Conservation (phyloP, 208 protist genomes). For the Tritrichomonas foetus region DNA sequence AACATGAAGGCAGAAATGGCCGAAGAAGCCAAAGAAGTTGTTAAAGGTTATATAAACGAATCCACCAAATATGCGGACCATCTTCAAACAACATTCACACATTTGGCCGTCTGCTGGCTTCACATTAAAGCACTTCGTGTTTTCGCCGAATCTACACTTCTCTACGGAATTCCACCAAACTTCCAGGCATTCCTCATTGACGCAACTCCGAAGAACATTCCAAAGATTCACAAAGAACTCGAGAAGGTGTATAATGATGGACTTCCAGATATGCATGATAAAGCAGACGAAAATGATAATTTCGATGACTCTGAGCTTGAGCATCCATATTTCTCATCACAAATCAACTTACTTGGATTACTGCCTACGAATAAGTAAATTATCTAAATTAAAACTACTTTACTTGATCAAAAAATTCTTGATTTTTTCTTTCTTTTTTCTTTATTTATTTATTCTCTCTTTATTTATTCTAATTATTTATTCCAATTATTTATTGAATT, state of each 20-base stretch:
- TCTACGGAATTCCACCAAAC: not conserved
- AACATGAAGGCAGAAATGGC: not conserved
- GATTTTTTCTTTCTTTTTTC: too few species aligned
- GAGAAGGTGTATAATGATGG: not conserved
- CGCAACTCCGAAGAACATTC: not conserved
- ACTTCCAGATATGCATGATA: not conserved
- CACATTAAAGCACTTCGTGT: not conserved
- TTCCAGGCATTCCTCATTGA: not conserved
- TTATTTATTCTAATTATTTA: too few species aligned
- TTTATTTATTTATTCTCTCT: too few species aligned
- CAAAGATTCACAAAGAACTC: not conserved
- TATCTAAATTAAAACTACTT: too few species aligned
- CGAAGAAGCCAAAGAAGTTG: not conserved
- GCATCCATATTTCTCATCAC: conserved; percentile 19
- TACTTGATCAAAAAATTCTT: too few species aligned
- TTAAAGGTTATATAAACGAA: not conserved
- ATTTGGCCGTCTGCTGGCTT: not conserved
- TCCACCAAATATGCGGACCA: not conserved
- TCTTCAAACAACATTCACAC: not conserved
- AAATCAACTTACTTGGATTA: not conserved
- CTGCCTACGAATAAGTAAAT: too few species aligned
- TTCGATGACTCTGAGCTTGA: not conserved
- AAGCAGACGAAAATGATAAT: not conserved
- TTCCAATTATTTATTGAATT: too few species aligned
- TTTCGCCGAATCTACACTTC: conserved; percentile 39